Evolutionary conservation across 768 basidiomycete species (phyloP).

Genomic region (Lenzites betulinus): DNA sequence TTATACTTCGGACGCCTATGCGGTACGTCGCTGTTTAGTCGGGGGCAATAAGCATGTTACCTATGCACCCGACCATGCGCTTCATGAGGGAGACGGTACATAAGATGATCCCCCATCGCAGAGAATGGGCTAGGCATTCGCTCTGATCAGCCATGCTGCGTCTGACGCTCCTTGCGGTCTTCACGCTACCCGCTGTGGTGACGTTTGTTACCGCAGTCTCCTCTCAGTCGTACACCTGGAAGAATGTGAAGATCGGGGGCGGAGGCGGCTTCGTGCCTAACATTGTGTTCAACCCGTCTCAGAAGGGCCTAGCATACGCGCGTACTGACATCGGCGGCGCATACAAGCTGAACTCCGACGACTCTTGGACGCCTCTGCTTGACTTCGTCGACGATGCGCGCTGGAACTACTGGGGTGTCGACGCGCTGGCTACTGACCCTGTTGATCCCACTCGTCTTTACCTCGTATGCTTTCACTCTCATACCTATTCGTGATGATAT

Average conservation of each 20-base stretch:
- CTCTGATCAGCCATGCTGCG: slow-evolving; percentile 14
- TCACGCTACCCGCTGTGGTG: slow-evolving; percentile 35
- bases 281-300: slow-evolving; percentile 61
- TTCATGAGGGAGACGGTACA: background rate
- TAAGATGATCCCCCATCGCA: slow-evolving; percentile 3
- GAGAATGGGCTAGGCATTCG: background rate
- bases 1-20: slow-evolving; percentile 12
- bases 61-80: background rate
- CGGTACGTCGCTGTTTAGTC: slow-evolving; percentile 11
- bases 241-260: slow-evolving; percentile 58
- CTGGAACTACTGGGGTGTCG: slow-evolving; percentile 51
- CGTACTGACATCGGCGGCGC: slow-evolving; percentile 70
- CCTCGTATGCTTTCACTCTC: slow-evolving; percentile 36
- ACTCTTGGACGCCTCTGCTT: slow-evolving; percentile 62
- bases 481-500: no score
- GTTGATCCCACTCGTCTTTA: slow-evolving; percentile 57
- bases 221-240: slow-evolving; percentile 60
- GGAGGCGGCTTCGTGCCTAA: slow-evolving; percentile 55
- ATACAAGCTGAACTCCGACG: slow-evolving; percentile 61
- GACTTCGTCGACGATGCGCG: slow-evolving; percentile 51
- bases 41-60: slow-evolving; percentile 11
- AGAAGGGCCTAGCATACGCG: slow-evolving; percentile 65
- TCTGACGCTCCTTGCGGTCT: slow-evolving; percentile 27
- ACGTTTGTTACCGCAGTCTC: slow-evolving; percentile 42
- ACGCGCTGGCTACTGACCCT: slow-evolving; percentile 61